Conservation (phyloP, 2,329 filamentous ascomycete genomes). For the Ascochyta viciae-villosae region DNA sequence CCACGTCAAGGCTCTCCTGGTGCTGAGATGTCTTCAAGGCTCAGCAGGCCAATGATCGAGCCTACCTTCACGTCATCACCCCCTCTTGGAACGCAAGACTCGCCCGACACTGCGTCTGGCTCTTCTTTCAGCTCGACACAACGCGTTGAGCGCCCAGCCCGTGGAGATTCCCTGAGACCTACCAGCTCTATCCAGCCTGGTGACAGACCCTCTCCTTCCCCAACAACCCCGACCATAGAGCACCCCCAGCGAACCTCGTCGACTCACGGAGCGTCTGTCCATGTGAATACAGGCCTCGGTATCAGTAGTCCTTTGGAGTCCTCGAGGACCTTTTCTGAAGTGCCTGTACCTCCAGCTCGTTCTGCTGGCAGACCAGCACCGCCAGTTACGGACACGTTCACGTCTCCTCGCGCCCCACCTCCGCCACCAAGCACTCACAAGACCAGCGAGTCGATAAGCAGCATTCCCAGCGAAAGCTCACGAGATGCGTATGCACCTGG, state of each 20-base stretch:
- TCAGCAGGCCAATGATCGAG: slow-evolving; percentile 43
- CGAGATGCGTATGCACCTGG: slow-evolving; percentile 34
- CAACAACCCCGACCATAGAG: slow-evolving; percentile 51
- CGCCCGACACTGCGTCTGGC: slow-evolving; percentile 39
- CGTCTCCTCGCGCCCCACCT: slow-evolving; percentile 55
- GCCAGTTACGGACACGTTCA: slow-evolving; percentile 52
- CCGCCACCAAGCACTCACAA: slow-evolving; percentile 52
- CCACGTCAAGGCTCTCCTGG: slow-evolving; percentile 50
- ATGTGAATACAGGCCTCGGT: slow-evolving; percentile 51
- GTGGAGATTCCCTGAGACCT: slow-evolving; percentile 67
- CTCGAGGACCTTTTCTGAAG: slow-evolving; percentile 51
- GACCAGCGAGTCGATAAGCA: slow-evolving; percentile 54
- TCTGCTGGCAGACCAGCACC: slow-evolving; percentile 55
- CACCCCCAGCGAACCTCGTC: slow-evolving; percentile 52
- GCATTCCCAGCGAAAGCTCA: slow-evolving; percentile 51
- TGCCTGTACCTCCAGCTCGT: slow-evolving; percentile 54
- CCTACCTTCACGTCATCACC: slow-evolving; percentile 48
- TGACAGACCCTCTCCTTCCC: slow-evolving; percentile 58
- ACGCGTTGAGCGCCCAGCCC: slow-evolving; percentile 57
- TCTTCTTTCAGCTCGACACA: slow-evolving; percentile 51
- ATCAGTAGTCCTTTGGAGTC: slow-evolving; percentile 53
- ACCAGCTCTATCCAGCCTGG: slow-evolving; percentile 61
- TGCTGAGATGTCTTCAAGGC: slow-evolving; percentile 47
- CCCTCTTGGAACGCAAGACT: slow-evolving; percentile 47
- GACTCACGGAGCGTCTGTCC: slow-evolving; percentile 32